Percentiles rank a stretch among this genome's conserved stretches.
Conservation (phyloP, 2,329 filamentous ascomycete genomes). For the Aspergillus melleus region DNA sequence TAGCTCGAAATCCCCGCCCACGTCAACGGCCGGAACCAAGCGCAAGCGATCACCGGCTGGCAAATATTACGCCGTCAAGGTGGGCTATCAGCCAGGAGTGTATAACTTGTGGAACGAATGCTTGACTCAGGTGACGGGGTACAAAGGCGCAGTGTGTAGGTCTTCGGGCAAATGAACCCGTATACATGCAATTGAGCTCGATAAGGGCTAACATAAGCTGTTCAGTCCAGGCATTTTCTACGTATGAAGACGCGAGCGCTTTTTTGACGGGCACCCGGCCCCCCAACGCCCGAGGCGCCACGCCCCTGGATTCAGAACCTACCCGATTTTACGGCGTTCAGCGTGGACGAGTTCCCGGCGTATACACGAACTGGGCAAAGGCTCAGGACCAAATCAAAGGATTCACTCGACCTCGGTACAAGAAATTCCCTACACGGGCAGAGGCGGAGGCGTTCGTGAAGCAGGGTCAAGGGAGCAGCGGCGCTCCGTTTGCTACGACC, state of each 20-base stretch:
- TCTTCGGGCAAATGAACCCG: conserved; percentile 20
- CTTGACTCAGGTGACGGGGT: conserved; percentile 61
- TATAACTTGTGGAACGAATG: conserved; percentile 66
- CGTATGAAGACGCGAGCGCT: conserved; percentile 71
- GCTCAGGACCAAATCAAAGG: conserved; percentile 73
- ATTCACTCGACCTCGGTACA: conserved; percentile 67
- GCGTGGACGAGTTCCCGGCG: conserved; percentile 58
- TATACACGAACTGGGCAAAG: conserved; percentile 67
- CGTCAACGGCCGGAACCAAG: conserved; percentile 51
- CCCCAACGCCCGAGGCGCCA: conserved; percentile 32
- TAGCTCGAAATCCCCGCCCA: conserved; percentile 24
- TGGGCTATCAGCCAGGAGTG: conserved; percentile 60
- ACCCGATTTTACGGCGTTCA: conserved; percentile 63
- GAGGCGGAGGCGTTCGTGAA: conserved; percentile 78
- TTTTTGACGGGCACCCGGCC: conserved; percentile 67
- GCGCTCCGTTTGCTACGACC: conserved; percentile 25
- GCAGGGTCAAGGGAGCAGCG: conserved; percentile 34
- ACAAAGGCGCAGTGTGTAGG: conserved; percentile 68
- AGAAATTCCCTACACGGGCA: conserved; percentile 64
- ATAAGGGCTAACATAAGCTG: background rate
- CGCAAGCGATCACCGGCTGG: conserved; percentile 53
- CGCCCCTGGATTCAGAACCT: conserved; percentile 37
- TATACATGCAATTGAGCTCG: background rate
- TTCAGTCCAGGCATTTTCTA: conserved; percentile 76
- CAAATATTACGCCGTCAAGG: conserved; percentile 66